Percentiles rank a stretch among this genome's conserved stretches.
phyloP scores from a whole-genome alignment of 2,329 filamentous ascomycete genomes.

The Ophiostoma perfectum region DNA sequence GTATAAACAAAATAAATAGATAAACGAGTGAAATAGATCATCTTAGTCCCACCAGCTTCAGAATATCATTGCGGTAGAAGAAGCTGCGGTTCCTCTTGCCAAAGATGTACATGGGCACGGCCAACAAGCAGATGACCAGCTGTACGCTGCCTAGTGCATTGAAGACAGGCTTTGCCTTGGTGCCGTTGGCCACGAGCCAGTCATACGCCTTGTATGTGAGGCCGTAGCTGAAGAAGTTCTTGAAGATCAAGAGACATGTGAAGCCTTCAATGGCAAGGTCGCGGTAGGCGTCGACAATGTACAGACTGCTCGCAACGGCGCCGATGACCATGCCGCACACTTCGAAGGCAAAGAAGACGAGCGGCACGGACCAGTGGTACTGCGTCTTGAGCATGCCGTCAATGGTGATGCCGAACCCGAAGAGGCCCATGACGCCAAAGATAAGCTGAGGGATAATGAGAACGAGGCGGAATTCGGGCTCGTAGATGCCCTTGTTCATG shows the following conservation, averaged over 20 bases:
- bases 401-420: constrained; percentile 74
- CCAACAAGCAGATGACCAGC: constrained; percentile 67
- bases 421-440: constrained; percentile 71
- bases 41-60: constrained; percentile 40
- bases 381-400: constrained; percentile 48
- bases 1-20: constrained; percentile 27
- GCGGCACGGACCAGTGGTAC: constrained; percentile 68
- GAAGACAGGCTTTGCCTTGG: constrained; percentile 52
- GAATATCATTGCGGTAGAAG: constrained; percentile 68
- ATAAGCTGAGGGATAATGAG: constrained; percentile 78
- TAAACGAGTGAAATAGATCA: constrained; percentile 26
- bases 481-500: constrained; percentile 74
- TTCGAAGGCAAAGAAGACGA: constrained; percentile 77
- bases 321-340: constrained; percentile 90
- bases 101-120: constrained; percentile 69
- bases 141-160: constrained; percentile 70
- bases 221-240: constrained; percentile 86
- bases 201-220: constrained; percentile 79
- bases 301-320: constrained; percentile 76
- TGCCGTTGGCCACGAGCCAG: constrained; percentile 67
- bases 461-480: constrained; percentile 83
- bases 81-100: constrained; percentile 73
- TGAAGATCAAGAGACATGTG: constrained; percentile 86
- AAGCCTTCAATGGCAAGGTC: constrained; percentile 83
- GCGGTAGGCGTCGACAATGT: constrained; percentile 88